Evolutionary conservation across 2,329 filamentous ascomycete genomes (phyloP), one percentile per base, ranked within the genome.

Genomic region (Epicoccum sorghinum): DNA sequence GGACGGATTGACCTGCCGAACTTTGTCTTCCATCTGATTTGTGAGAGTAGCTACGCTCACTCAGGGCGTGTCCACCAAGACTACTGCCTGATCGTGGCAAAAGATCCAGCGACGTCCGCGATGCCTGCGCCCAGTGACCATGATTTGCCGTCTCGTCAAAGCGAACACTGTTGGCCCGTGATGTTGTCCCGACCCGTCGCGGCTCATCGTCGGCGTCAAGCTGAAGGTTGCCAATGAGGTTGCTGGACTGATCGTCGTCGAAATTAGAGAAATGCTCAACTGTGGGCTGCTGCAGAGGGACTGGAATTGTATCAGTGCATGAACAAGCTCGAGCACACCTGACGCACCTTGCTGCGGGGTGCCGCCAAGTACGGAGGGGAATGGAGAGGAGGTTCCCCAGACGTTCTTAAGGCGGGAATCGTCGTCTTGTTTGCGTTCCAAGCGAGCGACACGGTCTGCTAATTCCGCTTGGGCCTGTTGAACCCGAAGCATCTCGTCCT

Each of bases 141-240:
- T 96, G 92, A 65, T 96, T 86, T 12, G 93, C 93, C 69, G 91
- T 96, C 73, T 98, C 93, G 70, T 98, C 95, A 68, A 99, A 99
- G 33, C 95, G 90, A 64, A 99, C 95, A 70, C 95, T 98, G 72
- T 98, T 98, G 42, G 95, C 93, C 65, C 95, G 85, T 14, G 95
- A 99, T 14, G 91, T 89, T 18, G 90, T 91, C 48, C 95, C 91
- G 59, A 93, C 86, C 33, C 91, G 86, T 52, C 91, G 87, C 29
- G 90, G 90, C 70, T 93, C 89, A 59, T 98, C 92, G 58, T 96
- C 93, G 4, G 88, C 84, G 60, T 96, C 93, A 6, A 98, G 81
- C 55, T 93, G 90, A 53, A 97, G 82, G 48, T 89, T 91, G 46
- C 88, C 89, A 43, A 96, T 83, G 55, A 95, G 81, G 66, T 88